Evolutionary conservation across 176 grass and related monocot genomes (phyloP).

Genomic region (Aegilops sharonensis): DNA sequence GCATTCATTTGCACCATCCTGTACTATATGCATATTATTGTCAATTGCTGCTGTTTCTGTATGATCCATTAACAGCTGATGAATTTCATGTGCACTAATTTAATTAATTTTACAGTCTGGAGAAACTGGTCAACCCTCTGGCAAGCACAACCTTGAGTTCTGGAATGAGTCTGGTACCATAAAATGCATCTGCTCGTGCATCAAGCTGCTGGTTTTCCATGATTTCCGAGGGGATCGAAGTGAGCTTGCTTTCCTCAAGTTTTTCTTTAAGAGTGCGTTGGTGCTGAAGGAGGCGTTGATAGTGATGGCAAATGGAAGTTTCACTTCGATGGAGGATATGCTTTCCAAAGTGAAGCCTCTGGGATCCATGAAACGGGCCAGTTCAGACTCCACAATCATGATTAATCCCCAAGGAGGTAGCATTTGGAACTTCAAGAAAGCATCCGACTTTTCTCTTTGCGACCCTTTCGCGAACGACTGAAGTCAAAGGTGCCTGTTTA

Average conservation of each 20-base stretch:
- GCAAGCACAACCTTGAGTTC: background rate
- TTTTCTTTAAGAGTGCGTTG: background rate
- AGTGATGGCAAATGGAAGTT: background rate
- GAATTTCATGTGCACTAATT: background rate
- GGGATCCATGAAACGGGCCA: background rate
- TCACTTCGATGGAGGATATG: background rate
- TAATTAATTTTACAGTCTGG: background rate
- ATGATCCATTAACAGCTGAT: background rate
- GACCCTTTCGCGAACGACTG: background rate
- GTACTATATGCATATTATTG: background rate
- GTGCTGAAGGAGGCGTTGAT: background rate
- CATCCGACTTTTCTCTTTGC: background rate
- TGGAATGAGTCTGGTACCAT: conserved; percentile 5
- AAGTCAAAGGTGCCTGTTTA: background rate
- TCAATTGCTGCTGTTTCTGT: background rate
- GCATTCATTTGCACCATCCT: background rate
- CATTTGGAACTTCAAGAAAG: background rate
- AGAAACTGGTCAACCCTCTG: background rate
- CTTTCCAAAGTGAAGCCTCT: background rate
- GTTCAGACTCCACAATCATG: background rate
- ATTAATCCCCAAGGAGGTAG: background rate
- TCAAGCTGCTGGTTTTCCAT: background rate
- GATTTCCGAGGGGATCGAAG: background rate
- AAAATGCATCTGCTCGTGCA: background rate
- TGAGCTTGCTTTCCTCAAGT: conserved; percentile 13